Conservation (phyloP, 352 stramenopile species). For the Pythium brassicae region DNA sequence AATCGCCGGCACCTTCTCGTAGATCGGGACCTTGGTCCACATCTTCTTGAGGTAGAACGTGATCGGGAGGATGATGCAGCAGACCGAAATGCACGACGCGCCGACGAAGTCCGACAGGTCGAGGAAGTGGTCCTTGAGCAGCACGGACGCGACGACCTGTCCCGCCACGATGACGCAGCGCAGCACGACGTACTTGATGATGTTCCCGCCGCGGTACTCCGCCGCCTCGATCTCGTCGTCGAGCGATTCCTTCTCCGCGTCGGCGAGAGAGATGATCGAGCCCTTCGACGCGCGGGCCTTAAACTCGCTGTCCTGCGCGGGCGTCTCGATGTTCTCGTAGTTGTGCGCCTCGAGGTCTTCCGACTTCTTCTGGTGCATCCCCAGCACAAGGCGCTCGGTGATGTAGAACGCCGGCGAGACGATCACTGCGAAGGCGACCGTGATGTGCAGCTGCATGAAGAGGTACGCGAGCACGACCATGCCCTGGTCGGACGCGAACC, state of each 20-base stretch:
- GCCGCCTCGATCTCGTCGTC: conserved; percentile 13
- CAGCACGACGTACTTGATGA: conserved; percentile 7
- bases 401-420: conserved; percentile 57
- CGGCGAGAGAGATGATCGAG: conserved; percentile 21
- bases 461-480: conserved; percentile 47
- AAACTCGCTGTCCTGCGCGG: not conserved
- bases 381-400: conserved; percentile 47
- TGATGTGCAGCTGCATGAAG: conserved; percentile 49
- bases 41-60: conserved; percentile 14
- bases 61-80: conserved; percentile 18
- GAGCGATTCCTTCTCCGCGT: conserved; percentile 8
- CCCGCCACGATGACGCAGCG: not conserved
- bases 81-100: conserved; percentile 14
- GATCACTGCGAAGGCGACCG: conserved; percentile 48
- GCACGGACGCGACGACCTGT: conserved; percentile 9
- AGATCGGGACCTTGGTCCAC: conserved; percentile 3
- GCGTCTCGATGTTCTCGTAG: conserved; percentile 8
- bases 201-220: conserved; percentile 31
- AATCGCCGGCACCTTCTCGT: conserved; percentile 13
- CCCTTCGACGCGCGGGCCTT: conserved; percentile 14
- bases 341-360: conserved; percentile 19
- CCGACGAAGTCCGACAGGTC: conserved; percentile 20
- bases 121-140: conserved; percentile 16
- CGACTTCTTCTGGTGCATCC: conserved; percentile 45
- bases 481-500: conserved; percentile 40